Evolutionary conservation across 495 filamentous ascomycete species (phyloP), one percentile per base, ranked within the genome.

Genomic region (Neurospora tetraspora): DNA sequence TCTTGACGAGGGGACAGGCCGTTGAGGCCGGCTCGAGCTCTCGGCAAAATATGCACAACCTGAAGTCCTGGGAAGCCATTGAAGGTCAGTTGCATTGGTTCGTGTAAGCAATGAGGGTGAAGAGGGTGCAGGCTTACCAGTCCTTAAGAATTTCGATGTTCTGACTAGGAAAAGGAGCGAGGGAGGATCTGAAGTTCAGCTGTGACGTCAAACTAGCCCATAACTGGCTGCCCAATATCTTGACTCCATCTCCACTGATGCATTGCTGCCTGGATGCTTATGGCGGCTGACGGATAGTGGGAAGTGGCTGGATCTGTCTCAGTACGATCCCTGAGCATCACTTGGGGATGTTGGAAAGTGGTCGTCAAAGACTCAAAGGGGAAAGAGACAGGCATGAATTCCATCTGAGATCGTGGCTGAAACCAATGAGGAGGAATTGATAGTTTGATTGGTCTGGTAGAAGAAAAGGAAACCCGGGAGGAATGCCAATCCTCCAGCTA

Each of bases 1-100:
- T 7, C 8, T 6, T 18, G 4, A 16, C 2, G 14, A 53, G 5
- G 14, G 70, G 65, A 39, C 74, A 75, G 2, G 65, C 1, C 6
- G 7, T 1, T 9, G 69, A 69, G 39, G 34, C 12, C 2, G 68
- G 65, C 45, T 70, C 71, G 5, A 73, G 34, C 59, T 18, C 1
- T 3, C 74, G 74, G 23, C 74, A 75, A 59, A 75, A 75, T 20
- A 73, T 68, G 40, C 74, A 75, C 6, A 75, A 11, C 16, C 59
- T 75, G 68, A 2, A 61, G 53, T 61, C 53, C 0, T 0, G 10
- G 6, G 27, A 34, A 31, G 23, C 23, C 53, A 61, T 61, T 61
- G 12, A 8, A 9, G 12, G 23, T 61, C 1, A 18, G 23, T 59
- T 0, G 20, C 2, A 23, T 16, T 31, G 11, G 2, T 0, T 31